Conservation (phyloP, 2,329 filamentous ascomycete genomes). For the Amphichorda felina region DNA sequence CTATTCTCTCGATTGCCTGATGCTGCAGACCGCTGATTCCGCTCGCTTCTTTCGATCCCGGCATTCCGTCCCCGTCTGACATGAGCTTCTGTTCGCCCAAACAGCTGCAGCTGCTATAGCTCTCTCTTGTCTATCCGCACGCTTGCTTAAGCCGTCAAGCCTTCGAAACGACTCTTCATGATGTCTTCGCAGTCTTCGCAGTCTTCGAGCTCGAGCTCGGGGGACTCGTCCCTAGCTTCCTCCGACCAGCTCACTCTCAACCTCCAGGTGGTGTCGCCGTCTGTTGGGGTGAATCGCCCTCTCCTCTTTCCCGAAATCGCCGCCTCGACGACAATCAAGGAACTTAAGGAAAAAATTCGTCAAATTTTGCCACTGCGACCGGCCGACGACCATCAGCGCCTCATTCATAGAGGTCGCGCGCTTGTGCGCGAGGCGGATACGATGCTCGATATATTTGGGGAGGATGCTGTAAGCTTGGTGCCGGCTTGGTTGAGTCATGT, state of each 20-base stretch:
- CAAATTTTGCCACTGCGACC: slow-evolving; percentile 36
- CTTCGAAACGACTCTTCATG: neutral
- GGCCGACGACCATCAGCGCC: slow-evolving; percentile 39
- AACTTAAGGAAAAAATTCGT: slow-evolving; percentile 47
- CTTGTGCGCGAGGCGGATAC: slow-evolving; percentile 42
- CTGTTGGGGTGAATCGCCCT: slow-evolving; percentile 36
- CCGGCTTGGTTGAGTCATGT: neutral
- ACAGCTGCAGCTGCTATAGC: neutral
- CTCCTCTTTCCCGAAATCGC: slow-evolving; percentile 36
- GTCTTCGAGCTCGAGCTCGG: slow-evolving; percentile 1
- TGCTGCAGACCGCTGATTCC: too few relatives aligned
- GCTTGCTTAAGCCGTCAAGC: too few relatives aligned
- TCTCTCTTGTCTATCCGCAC: neutral
- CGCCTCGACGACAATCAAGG: slow-evolving; percentile 37
- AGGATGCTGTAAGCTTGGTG: slow-evolving; percentile 36
- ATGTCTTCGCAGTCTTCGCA: neutral
- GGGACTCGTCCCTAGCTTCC: neutral
- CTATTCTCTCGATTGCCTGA: neutral
- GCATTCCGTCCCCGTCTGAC: slow-evolving; percentile 1
- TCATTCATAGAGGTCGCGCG: slow-evolving; percentile 49
- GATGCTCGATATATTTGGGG: slow-evolving; percentile 43
- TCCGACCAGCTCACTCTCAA: slow-evolving; percentile 31
- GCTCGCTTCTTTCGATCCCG: neutral
- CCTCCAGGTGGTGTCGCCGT: slow-evolving; percentile 48
- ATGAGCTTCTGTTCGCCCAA: slow-evolving; percentile 1